Conservation (phyloP, 2,329 filamentous ascomycete genomes). For the Fusarium musae region DNA sequence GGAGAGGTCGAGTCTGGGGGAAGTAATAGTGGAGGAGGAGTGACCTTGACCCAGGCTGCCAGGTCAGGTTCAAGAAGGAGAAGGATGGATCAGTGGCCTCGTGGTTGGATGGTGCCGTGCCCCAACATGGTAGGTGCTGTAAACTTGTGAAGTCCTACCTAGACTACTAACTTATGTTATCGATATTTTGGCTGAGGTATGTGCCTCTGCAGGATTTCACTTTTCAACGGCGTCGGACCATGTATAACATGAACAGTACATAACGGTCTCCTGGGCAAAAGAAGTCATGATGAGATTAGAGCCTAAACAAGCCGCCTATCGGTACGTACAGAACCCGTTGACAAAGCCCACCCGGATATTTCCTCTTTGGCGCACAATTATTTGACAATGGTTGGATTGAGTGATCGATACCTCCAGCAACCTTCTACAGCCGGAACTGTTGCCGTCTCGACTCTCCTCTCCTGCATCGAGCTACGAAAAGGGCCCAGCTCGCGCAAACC, state of each 20-base stretch:
- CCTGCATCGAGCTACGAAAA: slow-evolving; percentile 38
- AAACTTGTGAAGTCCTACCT: not conserved
- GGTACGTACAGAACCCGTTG: not conserved
- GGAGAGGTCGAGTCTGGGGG: slow-evolving; percentile 32
- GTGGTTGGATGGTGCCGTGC: slow-evolving; percentile 32
- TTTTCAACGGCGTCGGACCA: slow-evolving; percentile 11
- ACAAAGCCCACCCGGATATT: slow-evolving; percentile 2
- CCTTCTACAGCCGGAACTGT: slow-evolving; percentile 32
- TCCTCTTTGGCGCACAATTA: not conserved
- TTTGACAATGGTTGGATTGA: slow-evolving; percentile 5
- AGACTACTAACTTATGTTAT: not conserved
- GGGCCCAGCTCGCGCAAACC: slow-evolving; percentile 36
- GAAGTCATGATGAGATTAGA: slow-evolving; percentile 25
- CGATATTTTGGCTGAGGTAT: not conserved
- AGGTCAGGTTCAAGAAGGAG: slow-evolving; percentile 3
- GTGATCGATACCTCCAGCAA: slow-evolving; percentile 7
- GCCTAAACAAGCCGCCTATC: not conserved
- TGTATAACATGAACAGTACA: not conserved
- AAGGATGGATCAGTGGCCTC: slow-evolving; percentile 25
- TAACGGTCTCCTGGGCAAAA: not conserved
- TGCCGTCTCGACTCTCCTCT: slow-evolving; percentile 12
- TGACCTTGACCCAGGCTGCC: not conserved
- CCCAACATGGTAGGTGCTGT: slow-evolving; percentile 36
- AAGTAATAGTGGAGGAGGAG: slow-evolving; percentile 30
- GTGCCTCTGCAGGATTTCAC: slow-evolving; percentile 2